Conservation (phyloP, 2,329 filamentous ascomycete species). For the Colletotrichum cuscutae region DNA sequence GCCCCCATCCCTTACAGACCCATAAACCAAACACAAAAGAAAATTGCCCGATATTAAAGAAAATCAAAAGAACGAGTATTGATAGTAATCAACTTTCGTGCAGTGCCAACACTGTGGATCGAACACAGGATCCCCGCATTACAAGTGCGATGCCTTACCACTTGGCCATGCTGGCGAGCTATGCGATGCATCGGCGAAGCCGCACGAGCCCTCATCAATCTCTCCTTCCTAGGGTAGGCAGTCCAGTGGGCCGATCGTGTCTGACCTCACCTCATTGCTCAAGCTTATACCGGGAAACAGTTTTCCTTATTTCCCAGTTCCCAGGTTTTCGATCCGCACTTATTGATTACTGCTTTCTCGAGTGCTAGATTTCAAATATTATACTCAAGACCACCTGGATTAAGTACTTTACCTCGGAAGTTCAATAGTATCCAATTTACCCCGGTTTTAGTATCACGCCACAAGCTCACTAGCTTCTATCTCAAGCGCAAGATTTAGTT, state of each 20-base stretch:
- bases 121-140: slow-evolving; percentile 48
- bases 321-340: background rate
- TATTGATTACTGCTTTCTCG: background rate
- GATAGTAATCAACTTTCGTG: accelerated
- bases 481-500: background rate
- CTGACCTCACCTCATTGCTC: too few relatives aligned
- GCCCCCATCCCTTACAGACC: background rate
- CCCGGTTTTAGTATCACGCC: background rate
- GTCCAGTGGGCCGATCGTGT: too few relatives aligned
- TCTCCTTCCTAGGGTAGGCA: too few relatives aligned
- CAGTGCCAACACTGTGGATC: slow-evolving; percentile 44
- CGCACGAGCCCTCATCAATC: background rate
- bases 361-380: background rate
- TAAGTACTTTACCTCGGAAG: too few relatives aligned
- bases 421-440: background rate
- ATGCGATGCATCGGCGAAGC: background rate
- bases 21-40: background rate
- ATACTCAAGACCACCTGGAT: background rate
- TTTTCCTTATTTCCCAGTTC: background rate
- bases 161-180: slow-evolving; percentile 43
- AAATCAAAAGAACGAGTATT: accelerated
- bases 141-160: slow-evolving; percentile 49
- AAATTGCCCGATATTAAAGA: background rate
- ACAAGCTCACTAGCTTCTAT: background rate
- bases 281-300: background rate